Evolutionary conservation across 148 eudicot genomes (phyloP).

Genomic region (Silene latifolia): DNA sequence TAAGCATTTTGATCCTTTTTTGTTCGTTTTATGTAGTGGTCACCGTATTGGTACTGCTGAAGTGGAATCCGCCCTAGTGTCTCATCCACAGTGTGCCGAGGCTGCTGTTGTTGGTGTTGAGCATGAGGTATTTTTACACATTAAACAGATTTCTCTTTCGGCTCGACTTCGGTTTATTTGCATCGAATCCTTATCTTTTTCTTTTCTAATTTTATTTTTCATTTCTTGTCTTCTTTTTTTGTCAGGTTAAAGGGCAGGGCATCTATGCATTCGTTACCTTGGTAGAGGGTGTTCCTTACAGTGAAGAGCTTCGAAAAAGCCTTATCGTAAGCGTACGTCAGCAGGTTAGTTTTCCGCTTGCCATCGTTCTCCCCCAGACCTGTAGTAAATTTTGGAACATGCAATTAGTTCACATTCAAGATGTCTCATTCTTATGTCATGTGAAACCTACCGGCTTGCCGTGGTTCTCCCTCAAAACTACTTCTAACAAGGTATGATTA

Average conservation of each 20-base stretch:
- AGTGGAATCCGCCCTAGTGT: slow-evolving; percentile 98
- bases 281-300: slow-evolving; percentile 88
- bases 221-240: not conserved
- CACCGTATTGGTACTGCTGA: slow-evolving; percentile 99
- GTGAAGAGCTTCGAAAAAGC: slow-evolving; percentile 87
- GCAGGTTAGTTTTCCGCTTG: slow-evolving; percentile 47
- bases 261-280: slow-evolving; percentile 95
- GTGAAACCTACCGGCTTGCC: too few species aligned
- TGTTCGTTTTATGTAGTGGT: slow-evolving; percentile 48
- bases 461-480: too few species aligned
- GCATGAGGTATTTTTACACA: slow-evolving; percentile 63
- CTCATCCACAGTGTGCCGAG: slow-evolving; percentile 94
- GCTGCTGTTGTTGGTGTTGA: slow-evolving; percentile 99
- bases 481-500: too few species aligned
- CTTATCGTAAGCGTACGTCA: slow-evolving; percentile 63
- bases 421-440: too few species aligned
- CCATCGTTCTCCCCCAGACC: not conserved
- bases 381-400: too few species aligned
- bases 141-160: not conserved
- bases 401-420: too few species aligned
- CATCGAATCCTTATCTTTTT: not conserved
- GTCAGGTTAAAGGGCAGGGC: slow-evolving; percentile 92
- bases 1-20: not conserved
- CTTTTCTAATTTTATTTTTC: not conserved
- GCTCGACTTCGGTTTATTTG: not conserved